These are phyloP conservation scores for Carex myosuroides DNA, from an alignment of 176 grass and related monocot genomes.

Conservation along the genomic window DNA sequence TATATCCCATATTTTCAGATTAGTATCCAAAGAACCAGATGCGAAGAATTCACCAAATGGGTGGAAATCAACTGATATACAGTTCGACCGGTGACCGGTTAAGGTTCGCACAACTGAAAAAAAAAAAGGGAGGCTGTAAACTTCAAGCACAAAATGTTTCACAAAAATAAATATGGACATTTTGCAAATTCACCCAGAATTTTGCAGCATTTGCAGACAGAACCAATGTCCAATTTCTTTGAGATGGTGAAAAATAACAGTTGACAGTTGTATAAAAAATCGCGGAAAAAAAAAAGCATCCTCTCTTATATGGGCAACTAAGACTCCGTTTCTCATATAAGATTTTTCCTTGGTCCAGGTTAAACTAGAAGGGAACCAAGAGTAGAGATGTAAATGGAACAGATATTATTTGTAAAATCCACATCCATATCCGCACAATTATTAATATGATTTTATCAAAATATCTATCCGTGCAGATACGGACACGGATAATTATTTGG, in stretches of 20 bases:
- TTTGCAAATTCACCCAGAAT: neutral
- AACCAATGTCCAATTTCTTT: neutral
- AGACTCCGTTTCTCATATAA: neutral
- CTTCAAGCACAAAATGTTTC: neutral
- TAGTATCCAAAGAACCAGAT: constrained; percentile 90
- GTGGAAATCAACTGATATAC: constrained; percentile 94
- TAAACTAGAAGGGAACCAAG: neutral
- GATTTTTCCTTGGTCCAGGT: neutral
- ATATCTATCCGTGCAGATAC: neutral
- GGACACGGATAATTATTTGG: neutral
- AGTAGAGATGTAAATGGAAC: neutral
- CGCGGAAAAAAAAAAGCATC: neutral
- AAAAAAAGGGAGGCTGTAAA: neutral
- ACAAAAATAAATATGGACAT: neutral
- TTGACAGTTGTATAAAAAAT: neutral
- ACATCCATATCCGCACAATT: neutral
- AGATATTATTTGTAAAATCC: neutral
- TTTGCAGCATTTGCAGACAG: constrained; percentile 1
- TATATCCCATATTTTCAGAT: constrained; percentile 97
- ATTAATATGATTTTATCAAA: neutral
- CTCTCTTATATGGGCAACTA: constrained; percentile 1
- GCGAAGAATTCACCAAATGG: constrained; percentile 96
- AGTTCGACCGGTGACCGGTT: constrained; percentile 86
- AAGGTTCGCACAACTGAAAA: constrained; percentile 80
- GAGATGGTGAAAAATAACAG: neutral